Evolutionary conservation across 1,139 yeast genomes (phyloP).

Genomic region (Suhomyces maxii): DNA sequence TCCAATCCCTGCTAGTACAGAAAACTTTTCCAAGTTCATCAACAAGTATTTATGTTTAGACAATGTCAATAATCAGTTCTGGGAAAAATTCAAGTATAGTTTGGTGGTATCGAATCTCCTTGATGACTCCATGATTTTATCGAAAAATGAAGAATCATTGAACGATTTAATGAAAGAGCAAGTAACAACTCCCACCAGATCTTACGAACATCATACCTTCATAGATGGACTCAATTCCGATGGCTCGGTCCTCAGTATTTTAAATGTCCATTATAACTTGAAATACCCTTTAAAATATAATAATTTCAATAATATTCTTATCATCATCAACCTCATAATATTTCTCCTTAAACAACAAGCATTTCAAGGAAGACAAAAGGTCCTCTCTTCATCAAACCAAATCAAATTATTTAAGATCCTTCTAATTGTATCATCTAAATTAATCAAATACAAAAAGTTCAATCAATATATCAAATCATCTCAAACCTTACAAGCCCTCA

Average conservation of each 20-base stretch:
- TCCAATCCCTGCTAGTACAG: conserved; percentile 19
- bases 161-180: conserved; percentile 5
- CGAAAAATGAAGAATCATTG: conserved; percentile 44
- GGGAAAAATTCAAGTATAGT: conserved; percentile 47
- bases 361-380: conserved; percentile 2
- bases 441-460: conserved; percentile 30
- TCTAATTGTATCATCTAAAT: conserved; percentile 31
- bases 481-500: conserved; percentile 24
- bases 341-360: conserved; percentile 23
- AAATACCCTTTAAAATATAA: conserved; percentile 11
- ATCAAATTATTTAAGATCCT: conserved; percentile 34
- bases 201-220: conserved; percentile 3
- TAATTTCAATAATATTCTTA: conserved; percentile 14
- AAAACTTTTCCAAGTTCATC: conserved; percentile 29
- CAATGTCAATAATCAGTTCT: conserved; percentile 23
- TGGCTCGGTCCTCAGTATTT: conserved; percentile 14
- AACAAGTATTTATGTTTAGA: conserved; percentile 28
- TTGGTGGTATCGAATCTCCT: conserved; percentile 41
- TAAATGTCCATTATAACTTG: conserved; percentile 12
- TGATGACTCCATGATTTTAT: conserved; percentile 44
- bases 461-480: conserved; percentile 26
- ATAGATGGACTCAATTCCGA: conserved; percentile 15
- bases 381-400: conserved; percentile 7
- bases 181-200: not conserved
- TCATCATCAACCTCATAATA: conserved; percentile 25